These are phyloP conservation scores for Millerozyma acaciae DNA, from an alignment of 805 yeast species.

Conservation along the genomic window DNA sequence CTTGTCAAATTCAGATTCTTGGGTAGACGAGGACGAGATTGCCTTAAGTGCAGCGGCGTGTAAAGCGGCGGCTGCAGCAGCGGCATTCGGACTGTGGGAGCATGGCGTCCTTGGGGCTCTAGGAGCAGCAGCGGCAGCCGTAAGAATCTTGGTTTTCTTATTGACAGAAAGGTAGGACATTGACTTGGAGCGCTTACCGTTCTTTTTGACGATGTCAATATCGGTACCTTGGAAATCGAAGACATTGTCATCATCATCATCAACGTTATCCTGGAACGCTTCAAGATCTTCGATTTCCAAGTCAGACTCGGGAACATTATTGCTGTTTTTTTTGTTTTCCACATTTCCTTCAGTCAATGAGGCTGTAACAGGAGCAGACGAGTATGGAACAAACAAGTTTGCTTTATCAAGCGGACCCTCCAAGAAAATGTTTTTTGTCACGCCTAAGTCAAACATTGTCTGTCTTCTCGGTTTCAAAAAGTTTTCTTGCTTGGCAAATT, in stretches of 20 bases:
- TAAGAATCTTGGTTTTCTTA: slow-evolving; percentile 49
- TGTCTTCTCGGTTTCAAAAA: slow-evolving; percentile 44
- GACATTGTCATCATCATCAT: slow-evolving; percentile 31
- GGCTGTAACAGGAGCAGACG: slow-evolving; percentile 77
- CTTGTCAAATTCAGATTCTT: slow-evolving; percentile 3
- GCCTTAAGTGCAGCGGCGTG: slow-evolving; percentile 63
- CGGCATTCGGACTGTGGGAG: slow-evolving; percentile 57
- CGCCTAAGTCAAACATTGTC: slow-evolving; percentile 51
- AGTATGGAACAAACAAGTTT: slow-evolving; percentile 60
- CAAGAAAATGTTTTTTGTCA: slow-evolving; percentile 39
- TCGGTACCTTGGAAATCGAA: slow-evolving; percentile 34
- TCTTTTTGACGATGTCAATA: slow-evolving; percentile 39
- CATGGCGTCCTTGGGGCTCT: slow-evolving; percentile 62
- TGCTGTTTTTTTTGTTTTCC: slow-evolving; percentile 5
- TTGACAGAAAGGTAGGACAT: slow-evolving; percentile 50
- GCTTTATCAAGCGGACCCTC: slow-evolving; percentile 38
- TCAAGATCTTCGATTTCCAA: slow-evolving; percentile 49
- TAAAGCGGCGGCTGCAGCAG: slow-evolving; percentile 71
- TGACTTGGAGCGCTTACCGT: slow-evolving; percentile 60
- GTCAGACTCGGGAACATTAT: slow-evolving; percentile 29
- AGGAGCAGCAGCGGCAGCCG: slow-evolving; percentile 84
- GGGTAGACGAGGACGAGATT: slow-evolving; percentile 35
- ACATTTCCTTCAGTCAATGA: slow-evolving; percentile 40
- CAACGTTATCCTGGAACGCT: slow-evolving; percentile 42
- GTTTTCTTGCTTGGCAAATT: slow-evolving; percentile 32